Conservation (phyloP, 257 asterid species). For the Scutellaria barbata region DNA sequence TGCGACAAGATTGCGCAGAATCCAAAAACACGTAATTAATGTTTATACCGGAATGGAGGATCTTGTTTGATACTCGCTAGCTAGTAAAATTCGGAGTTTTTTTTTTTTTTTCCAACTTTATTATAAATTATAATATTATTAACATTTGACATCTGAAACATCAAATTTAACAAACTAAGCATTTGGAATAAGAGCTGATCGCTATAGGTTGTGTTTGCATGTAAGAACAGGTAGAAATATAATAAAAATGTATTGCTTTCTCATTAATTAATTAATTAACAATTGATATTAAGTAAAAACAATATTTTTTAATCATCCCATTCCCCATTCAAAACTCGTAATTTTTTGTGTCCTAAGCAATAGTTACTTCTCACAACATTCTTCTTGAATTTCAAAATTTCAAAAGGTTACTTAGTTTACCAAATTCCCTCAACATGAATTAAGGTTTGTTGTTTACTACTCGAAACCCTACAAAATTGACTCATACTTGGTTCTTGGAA, state of each 20-base stretch:
- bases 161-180: no score
- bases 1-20: constrained; percentile 27
- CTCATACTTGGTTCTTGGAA: constrained; percentile 37
- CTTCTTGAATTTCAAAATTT: constrained; percentile 32
- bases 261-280: no score
- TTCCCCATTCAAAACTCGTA: not conserved
- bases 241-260: no score
- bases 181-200: no score
- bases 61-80: no score
- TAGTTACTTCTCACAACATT: constrained; percentile 34
- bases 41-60: no score
- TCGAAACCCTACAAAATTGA: constrained; percentile 26
- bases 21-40: constrained; percentile 27
- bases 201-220: no score
- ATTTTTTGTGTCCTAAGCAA: not conserved
- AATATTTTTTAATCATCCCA: not conserved
- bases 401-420: constrained; percentile 29
- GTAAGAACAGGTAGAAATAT: no score
- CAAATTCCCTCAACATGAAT: constrained; percentile 39
- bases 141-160: no score
- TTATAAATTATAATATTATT: not conserved
- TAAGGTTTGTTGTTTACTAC: constrained; percentile 38
- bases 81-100: no score
- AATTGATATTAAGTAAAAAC: not conserved
- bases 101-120: no score